phyloP scores from a whole-genome alignment of 1,139 yeast species.

The Sugiyamaella grinbergsii region DNA sequence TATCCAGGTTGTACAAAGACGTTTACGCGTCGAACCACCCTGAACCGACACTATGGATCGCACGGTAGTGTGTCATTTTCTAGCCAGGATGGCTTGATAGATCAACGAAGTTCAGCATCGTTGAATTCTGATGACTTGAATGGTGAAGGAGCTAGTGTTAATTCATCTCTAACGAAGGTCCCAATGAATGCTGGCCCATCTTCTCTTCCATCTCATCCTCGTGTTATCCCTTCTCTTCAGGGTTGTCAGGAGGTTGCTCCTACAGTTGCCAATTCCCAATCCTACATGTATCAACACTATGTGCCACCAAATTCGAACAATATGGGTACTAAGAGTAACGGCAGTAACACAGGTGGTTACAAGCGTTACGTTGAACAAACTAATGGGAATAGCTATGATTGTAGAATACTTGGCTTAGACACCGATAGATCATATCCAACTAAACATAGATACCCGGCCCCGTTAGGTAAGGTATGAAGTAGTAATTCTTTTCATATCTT shows the following conservation, averaged over 20 bases:
- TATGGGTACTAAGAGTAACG: neutral
- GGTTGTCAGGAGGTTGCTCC: neutral
- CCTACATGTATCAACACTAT: slow-evolving; percentile 10
- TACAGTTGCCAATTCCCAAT: neutral
- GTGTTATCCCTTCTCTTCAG: slow-evolving; percentile 7
- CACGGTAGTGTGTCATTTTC: slow-evolving; percentile 46
- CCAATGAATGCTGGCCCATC: neutral
- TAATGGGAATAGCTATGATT: slow-evolving; percentile 2
- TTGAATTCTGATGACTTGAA: neutral
- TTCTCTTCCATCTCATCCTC: slow-evolving; percentile 2
- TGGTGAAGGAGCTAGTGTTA: neutral
- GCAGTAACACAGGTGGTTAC: neutral
- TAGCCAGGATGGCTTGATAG: neutral
- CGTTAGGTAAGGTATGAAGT: slow-evolving; percentile 5
- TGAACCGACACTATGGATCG: slow-evolving; percentile 66
- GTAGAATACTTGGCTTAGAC: slow-evolving; percentile 4
- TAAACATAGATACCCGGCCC: slow-evolving; percentile 9
- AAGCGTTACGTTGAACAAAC: neutral
- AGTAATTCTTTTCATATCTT: neutral
- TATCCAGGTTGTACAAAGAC: slow-evolving; percentile 67
- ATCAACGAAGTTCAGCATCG: neutral
- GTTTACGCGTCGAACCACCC: slow-evolving; percentile 67
- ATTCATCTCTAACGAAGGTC: slow-evolving; percentile 3
- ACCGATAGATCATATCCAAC: slow-evolving; percentile 2
- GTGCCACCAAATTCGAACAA: neutral